Conservation (phyloP, 306 rosid genomes). For the Bauhinia variegata region DNA sequence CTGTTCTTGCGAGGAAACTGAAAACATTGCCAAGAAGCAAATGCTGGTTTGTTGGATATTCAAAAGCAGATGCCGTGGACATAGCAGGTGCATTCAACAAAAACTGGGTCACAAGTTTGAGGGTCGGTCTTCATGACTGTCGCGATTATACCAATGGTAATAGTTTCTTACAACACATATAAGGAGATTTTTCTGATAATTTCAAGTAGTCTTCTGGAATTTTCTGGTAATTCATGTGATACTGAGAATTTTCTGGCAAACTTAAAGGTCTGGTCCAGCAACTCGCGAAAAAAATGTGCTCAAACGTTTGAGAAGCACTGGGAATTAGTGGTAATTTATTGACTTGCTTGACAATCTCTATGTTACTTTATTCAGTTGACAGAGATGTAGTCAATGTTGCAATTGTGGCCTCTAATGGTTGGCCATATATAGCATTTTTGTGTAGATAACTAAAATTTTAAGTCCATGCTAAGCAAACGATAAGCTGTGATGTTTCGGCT, state of each 20-base stretch:
- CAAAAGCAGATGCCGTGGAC: constrained; percentile 50
- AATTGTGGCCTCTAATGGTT: background rate
- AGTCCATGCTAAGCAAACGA: too few relatives aligned
- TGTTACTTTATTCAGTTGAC: background rate
- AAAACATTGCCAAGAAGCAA: constrained; percentile 62
- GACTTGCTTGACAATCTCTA: constrained; percentile 2
- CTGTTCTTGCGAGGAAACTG: constrained; percentile 66
- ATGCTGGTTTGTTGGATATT: constrained; percentile 87
- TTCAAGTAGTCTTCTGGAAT: too few relatives aligned
- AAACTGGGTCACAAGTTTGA: constrained; percentile 66
- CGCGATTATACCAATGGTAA: constrained; percentile 84
- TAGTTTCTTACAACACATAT: constrained; percentile 12
- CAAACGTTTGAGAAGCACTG: constrained; percentile 57
- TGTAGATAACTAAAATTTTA: too few relatives aligned
- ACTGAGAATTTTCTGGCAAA: constrained; percentile 17
- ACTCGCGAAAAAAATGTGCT: constrained; percentile 68
- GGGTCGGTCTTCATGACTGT: constrained; percentile 77
- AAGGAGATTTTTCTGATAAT: too few relatives aligned
- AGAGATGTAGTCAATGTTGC: background rate
- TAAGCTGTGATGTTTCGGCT: too few relatives aligned
- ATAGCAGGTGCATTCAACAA: constrained; percentile 63
- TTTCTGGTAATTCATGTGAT: background rate
- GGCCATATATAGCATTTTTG: background rate
- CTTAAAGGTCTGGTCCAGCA: constrained; percentile 71
- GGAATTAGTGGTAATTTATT: constrained; percentile 30